A percentile compares a stretch with the other conserved stretches of the same genome.
Evolutionary conservation across 2,329 filamentous ascomycete genomes (phyloP).

Genomic region (Hymenoscyphus occultus): DNA sequence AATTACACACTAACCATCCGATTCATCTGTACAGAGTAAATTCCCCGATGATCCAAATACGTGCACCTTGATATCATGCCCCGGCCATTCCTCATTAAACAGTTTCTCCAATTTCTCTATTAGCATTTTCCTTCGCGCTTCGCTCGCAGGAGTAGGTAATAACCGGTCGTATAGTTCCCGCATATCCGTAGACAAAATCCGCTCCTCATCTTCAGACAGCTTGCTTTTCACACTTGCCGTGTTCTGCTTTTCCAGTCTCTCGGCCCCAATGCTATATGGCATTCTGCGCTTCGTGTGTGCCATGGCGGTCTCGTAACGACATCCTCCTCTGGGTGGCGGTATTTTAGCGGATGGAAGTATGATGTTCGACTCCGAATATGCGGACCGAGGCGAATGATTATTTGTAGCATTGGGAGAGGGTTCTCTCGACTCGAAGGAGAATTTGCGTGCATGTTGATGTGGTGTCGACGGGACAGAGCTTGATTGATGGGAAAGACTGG

Average conservation of each 20-base stretch:
- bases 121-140: conserved; percentile 70
- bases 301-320: conserved; percentile 85
- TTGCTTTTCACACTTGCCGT: conserved; percentile 69
- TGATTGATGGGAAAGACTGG: conserved; percentile 61
- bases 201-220: conserved; percentile 69
- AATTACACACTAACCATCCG: conserved; percentile 67
- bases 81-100: conserved; percentile 89
- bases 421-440: conserved; percentile 73
- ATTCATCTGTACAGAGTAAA: conserved; percentile 88
- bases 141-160: conserved; percentile 76
- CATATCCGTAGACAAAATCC: conserved; percentile 77
- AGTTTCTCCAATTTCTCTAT: conserved; percentile 85
- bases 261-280: conserved; percentile 85
- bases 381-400: conserved; percentile 84
- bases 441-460: conserved; percentile 80
- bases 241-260: conserved; percentile 70
- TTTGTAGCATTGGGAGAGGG: conserved; percentile 76
- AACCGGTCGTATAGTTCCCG: conserved; percentile 79
- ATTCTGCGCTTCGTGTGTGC: conserved; percentile 81
- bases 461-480: conserved; percentile 93
- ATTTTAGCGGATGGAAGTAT: conserved; percentile 66
- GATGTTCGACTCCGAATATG: conserved; percentile 83
- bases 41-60: conserved; percentile 99
- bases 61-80: conserved; percentile 82
- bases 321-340: conserved; percentile 60